Base-by-base conservation (phyloP, 345 rosid genomes). In the Dipteronia dyeriana region DNA sequence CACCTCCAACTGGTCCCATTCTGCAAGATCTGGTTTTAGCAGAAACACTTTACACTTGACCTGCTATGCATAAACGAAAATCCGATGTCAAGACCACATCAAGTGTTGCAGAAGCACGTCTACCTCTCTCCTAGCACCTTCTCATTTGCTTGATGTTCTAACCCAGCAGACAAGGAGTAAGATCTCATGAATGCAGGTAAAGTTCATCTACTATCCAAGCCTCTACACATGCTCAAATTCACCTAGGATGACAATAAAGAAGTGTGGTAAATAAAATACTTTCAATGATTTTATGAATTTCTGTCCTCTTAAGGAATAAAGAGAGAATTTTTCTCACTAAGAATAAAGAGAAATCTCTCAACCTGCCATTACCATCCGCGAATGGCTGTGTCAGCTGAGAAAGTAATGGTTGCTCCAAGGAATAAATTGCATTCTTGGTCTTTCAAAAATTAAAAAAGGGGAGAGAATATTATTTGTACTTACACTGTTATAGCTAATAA, bases 51-150 rank as follows among this genome's bases (percentile, higher is more conserved):
- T 7, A 61, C 78, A 29, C 9, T 79, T 6, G 82, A 74, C 43
- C n/a, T 75, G 67, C 39, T 69, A 64, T 79, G 76, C 51, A 26
- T 20, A 38, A 8, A 26, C 22, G 72, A 70, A 53, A 70, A 79
- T 54, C 76, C 82, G 51, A 41, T 7, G 47, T 70, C 82, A 17
- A 62, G 79, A 66, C 76, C 82, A 79, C 59, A 43, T 9, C 75
- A 75, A 53, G 67, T 75, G 56, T 75, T 67, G 71, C 41, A 8
- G 23, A 68, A 11, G 66, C 20, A 41, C 2, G 19, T 47, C 67
- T 75, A 26, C 26, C 14, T 71, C 16, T 54, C 72, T 64, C 76
- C 34, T 66, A 2, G 41, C 20, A 26, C 73, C 79, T 4, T 31
- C 56, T 49, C 54, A 66, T 34, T 7, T 43, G 54, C 79, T 75